phyloP scores from a whole-genome alignment of 768 basidiomycete genomes.

The Lanmaoa rubissima region DNA sequence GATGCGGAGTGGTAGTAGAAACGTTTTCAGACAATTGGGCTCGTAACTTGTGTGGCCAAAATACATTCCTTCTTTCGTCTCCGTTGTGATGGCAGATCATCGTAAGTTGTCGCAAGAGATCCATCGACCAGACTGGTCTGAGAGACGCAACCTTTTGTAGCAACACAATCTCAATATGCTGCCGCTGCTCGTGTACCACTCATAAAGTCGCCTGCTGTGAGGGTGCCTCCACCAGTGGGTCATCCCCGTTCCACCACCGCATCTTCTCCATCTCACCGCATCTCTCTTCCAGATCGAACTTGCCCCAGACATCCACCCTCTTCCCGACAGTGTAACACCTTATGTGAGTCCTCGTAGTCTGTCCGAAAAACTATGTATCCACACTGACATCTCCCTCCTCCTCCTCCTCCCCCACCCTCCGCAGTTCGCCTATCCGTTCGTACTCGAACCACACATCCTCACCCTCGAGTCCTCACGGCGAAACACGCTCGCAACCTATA shows the following conservation, averaged over 20 bases:
- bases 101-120: slow-evolving; percentile 14
- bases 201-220: slow-evolving; percentile 89
- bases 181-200: slow-evolving; percentile 75
- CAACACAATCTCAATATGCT: slow-evolving; percentile 66
- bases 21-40: slow-evolving; percentile 54
- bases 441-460: slow-evolving; percentile 83
- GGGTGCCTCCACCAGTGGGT: slow-evolving; percentile 77
- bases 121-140: not conserved
- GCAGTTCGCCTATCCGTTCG: slow-evolving; percentile 96
- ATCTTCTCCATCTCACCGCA: not conserved
- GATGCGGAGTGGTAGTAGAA: slow-evolving; percentile 87
- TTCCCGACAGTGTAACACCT: slow-evolving; percentile 85
- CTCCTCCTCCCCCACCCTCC: not conserved
- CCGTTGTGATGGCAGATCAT: slow-evolving; percentile 18
- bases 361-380: not conserved
- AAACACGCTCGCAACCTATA: slow-evolving; percentile 60
- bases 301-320: slow-evolving; percentile 90
- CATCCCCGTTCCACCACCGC: not conserved
- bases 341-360: slow-evolving; percentile 56
- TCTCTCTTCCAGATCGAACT: slow-evolving; percentile 67
- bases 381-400: not conserved
- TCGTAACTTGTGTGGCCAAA: slow-evolving; percentile 9
- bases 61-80: not conserved
- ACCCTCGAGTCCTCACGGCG: slow-evolving; percentile 73
- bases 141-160: slow-evolving; percentile 2